phyloP scores from a whole-genome alignment of 257 asterid genomes.

The Solanum phureja region DNA sequence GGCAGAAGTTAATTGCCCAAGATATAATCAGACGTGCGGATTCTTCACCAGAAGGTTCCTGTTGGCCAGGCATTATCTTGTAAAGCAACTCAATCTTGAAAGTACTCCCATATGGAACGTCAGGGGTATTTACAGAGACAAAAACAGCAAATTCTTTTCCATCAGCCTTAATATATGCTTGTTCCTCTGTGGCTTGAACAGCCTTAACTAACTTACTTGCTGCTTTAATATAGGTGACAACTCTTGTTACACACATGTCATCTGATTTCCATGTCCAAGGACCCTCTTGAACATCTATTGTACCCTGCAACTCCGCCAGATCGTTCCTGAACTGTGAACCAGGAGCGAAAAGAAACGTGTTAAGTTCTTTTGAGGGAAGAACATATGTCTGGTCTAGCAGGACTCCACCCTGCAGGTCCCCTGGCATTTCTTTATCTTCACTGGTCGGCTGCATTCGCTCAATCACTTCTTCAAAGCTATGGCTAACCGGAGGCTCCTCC shows the following conservation, averaged over 20 bases:
- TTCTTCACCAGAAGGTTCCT: constrained; percentile 38
- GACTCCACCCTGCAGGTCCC: constrained; percentile 59
- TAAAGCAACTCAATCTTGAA: constrained; percentile 72
- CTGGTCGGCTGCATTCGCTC: constrained; percentile 32
- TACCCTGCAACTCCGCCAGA: constrained; percentile 58
- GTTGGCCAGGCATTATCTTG: constrained; percentile 48
- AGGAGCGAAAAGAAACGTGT: constrained; percentile 52
- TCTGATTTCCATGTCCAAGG: constrained; percentile 65
- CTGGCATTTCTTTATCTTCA: constrained; percentile 38
- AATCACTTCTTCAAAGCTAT: constrained; percentile 42
- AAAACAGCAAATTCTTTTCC: constrained; percentile 48
- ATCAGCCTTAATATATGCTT: constrained; percentile 43
- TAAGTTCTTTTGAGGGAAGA: constrained; percentile 44
- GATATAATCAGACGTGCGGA: constrained; percentile 57
- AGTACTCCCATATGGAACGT: constrained; percentile 77
- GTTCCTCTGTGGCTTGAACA: constrained; percentile 75
- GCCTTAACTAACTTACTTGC: constrained; percentile 75
- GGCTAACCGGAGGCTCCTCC: constrained; percentile 20
- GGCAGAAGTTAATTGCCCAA: constrained; percentile 64
- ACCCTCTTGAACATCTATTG: constrained; percentile 48
- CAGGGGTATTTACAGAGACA: constrained; percentile 66
- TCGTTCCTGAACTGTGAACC: constrained; percentile 44
- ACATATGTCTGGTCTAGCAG: constrained; percentile 56
- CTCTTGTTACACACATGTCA: constrained; percentile 38
- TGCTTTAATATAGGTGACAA: constrained; percentile 54